phyloP scores from a whole-genome alignment of 345 rosid genomes.

The Gynandropsis gynandra region DNA sequence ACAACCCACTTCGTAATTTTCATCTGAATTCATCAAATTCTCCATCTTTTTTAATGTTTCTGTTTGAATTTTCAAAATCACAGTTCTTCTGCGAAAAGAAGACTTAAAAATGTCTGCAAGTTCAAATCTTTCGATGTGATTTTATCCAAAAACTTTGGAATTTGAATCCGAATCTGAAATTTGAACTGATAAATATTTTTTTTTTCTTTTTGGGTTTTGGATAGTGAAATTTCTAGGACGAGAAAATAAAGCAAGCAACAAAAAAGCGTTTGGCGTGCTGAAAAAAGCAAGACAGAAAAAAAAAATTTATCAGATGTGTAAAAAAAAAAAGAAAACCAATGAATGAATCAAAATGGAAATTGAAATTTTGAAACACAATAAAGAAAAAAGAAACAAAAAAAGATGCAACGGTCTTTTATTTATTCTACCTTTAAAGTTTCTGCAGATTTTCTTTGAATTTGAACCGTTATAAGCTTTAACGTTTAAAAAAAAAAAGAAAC shows the following conservation, averaged over 20 bases:
- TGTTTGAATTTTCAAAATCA: neutral
- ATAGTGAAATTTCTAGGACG: slow-evolving; percentile 20
- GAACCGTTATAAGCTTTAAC: slow-evolving; percentile 29
- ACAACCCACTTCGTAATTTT: slow-evolving; percentile 41
- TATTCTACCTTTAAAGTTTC: slow-evolving; percentile 36
- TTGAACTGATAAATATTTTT: slow-evolving; percentile 17
- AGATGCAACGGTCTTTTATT: slow-evolving; percentile 44
- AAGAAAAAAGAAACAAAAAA: slow-evolving; percentile 36
- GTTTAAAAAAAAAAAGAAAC: slow-evolving; percentile 6
- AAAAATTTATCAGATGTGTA: slow-evolving; percentile 3
- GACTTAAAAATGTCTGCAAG: slow-evolving; percentile 8
- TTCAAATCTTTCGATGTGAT: slow-evolving; percentile 15
- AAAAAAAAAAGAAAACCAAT: slow-evolving; percentile 19
- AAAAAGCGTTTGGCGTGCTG: slow-evolving; percentile 25
- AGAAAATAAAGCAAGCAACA: slow-evolving; percentile 18
- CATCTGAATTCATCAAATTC: slow-evolving; percentile 33
- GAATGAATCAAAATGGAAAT: slow-evolving; percentile 10
- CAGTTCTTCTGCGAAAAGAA: slow-evolving; percentile 14
- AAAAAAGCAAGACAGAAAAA: slow-evolving; percentile 37
- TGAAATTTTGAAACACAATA: slow-evolving; percentile 34
- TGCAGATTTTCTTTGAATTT: slow-evolving; percentile 36
- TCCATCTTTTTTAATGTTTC: slow-evolving; percentile 32
- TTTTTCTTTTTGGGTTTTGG: slow-evolving; percentile 5
- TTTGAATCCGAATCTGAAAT: slow-evolving; percentile 14
- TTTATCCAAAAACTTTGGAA: slow-evolving; percentile 22